Percentiles rank a stretch among this genome's conserved stretches.
These are phyloP conservation scores for Globisporangium takayamanum DNA, from an alignment of 352 stramenopile genomes.

Conservation along the genomic window DNA sequence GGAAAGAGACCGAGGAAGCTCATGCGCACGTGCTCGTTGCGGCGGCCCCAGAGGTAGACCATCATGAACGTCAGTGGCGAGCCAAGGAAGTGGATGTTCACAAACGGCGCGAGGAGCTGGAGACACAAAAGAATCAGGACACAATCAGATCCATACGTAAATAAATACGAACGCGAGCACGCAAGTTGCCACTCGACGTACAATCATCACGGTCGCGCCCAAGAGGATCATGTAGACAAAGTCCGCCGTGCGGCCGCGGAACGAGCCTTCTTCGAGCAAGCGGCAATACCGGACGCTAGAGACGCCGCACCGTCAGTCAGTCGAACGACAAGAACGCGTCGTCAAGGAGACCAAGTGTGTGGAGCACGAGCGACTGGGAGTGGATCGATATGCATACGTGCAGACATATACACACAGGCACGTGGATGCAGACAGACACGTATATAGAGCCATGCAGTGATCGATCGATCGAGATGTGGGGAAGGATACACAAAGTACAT, in stretches of 20 bases:
- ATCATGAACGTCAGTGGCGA: constrained; percentile 99
- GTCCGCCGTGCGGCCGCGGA: constrained; percentile 93
- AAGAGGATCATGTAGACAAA: constrained; percentile 99
- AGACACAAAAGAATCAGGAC: neutral
- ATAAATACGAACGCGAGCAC: neutral
- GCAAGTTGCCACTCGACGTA: constrained; percentile 23
- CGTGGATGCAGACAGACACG: neutral
- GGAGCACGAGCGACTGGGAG: neutral
- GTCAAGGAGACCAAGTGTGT: neutral
- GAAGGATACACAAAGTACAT: constrained; percentile 98
- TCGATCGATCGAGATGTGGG: constrained; percentile 20
- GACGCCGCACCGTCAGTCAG: neutral
- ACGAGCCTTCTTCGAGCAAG: constrained; percentile 97
- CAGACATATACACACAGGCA: neutral
- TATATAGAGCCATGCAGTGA: constrained; percentile 5
- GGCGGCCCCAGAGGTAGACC: constrained; percentile 97
- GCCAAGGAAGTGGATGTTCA: constrained; percentile 97
- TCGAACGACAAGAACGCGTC: neutral
- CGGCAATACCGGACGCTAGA: constrained; percentile 90
- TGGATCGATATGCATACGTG: neutral
- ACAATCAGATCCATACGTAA: neutral
- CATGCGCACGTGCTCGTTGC: constrained; percentile 96
- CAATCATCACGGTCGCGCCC: constrained; percentile 92
- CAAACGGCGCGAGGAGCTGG: constrained; percentile 92
- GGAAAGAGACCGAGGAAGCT: constrained; percentile 96